These are phyloP conservation scores for Cadophora malorum DNA, from an alignment of 2,329 filamentous ascomycete genomes.

Conservation along the genomic window DNA sequence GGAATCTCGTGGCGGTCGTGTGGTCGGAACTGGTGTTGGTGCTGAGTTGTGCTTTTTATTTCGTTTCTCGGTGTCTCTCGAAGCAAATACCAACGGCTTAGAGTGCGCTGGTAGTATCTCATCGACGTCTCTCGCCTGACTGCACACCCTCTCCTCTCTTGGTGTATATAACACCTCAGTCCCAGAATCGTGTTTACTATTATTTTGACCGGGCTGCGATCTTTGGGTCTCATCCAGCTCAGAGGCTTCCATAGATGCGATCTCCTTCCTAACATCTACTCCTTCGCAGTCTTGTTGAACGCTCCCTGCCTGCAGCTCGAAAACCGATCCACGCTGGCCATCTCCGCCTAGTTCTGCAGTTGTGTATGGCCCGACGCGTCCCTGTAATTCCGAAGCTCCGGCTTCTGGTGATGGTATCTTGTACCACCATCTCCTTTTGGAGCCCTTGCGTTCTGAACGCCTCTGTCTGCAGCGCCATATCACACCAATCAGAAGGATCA, in stretches of 20 bases:
- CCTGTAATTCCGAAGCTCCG: neutral
- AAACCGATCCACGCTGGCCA: neutral
- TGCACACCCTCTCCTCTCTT: neutral
- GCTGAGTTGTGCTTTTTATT: constrained; percentile 1
- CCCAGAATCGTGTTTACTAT: neutral
- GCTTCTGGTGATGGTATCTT: neutral
- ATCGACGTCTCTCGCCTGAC: neutral
- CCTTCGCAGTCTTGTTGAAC: neutral
- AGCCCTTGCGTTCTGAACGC: neutral
- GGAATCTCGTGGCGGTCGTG: neutral
- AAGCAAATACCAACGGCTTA: neutral
- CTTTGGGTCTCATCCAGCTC: neutral
- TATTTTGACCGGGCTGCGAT: no score
- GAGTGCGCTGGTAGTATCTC: neutral
- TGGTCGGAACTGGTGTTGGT: neutral
- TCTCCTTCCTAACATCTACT: neutral
- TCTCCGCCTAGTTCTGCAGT: neutral
- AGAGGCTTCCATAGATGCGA: neutral
- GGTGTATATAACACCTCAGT: neutral
- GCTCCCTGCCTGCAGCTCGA: neutral
- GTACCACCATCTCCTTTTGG: neutral
- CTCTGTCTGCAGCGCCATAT: constrained; percentile 1
- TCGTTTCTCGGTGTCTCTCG: neutral
- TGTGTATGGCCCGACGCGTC: neutral
- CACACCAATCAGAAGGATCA: neutral